phyloP scores from a whole-genome alignment of 2,329 filamentous ascomycete species.

The Penicillium sp. region DNA sequence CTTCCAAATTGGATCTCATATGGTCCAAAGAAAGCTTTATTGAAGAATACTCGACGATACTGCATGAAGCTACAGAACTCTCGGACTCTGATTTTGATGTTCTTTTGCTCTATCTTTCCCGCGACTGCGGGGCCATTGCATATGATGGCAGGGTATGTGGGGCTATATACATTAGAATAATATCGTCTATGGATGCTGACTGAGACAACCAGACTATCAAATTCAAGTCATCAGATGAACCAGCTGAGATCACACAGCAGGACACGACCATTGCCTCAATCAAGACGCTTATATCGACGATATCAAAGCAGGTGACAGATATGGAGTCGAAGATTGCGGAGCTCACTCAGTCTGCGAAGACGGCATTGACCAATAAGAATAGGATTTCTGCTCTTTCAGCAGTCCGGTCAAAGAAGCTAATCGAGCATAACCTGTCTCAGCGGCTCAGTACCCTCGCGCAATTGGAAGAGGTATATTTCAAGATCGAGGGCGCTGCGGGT shows the following conservation, averaged over 20 bases:
- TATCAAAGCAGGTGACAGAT: slow-evolving; percentile 67
- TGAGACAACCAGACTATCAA: slow-evolving; percentile 63
- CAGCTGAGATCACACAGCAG: slow-evolving; percentile 66
- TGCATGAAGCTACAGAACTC: slow-evolving; percentile 53
- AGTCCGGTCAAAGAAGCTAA: slow-evolving; percentile 78
- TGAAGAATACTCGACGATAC: slow-evolving; percentile 55
- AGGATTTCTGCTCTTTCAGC: slow-evolving; percentile 73
- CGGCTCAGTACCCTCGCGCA: slow-evolving; percentile 74
- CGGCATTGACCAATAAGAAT: slow-evolving; percentile 72
- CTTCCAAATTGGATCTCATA: slow-evolving; percentile 62
- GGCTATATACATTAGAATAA: slow-evolving; percentile 4
- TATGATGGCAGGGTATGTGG: slow-evolving; percentile 49
- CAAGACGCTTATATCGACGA: slow-evolving; percentile 67
- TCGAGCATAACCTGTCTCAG: slow-evolving; percentile 70
- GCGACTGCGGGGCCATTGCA: slow-evolving; percentile 60
- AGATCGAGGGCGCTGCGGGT: slow-evolving; percentile 81
- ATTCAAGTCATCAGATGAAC: slow-evolving; percentile 61
- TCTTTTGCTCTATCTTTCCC: slow-evolving; percentile 67
- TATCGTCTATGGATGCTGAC: slow-evolving; percentile 18
- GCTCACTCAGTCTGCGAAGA: slow-evolving; percentile 61
- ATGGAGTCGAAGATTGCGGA: slow-evolving; percentile 58
- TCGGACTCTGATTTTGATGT: slow-evolving; percentile 68
- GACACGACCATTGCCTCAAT: slow-evolving; percentile 82
- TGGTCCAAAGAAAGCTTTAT: slow-evolving; percentile 68
- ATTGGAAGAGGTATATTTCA: slow-evolving; percentile 78